Percentiles rank a stretch among this genome's conserved stretches.
These are phyloP conservation scores for Zymoseptoria crescenta DNA, from an alignment of 2,329 filamentous ascomycete species.

Conservation along the genomic window DNA sequence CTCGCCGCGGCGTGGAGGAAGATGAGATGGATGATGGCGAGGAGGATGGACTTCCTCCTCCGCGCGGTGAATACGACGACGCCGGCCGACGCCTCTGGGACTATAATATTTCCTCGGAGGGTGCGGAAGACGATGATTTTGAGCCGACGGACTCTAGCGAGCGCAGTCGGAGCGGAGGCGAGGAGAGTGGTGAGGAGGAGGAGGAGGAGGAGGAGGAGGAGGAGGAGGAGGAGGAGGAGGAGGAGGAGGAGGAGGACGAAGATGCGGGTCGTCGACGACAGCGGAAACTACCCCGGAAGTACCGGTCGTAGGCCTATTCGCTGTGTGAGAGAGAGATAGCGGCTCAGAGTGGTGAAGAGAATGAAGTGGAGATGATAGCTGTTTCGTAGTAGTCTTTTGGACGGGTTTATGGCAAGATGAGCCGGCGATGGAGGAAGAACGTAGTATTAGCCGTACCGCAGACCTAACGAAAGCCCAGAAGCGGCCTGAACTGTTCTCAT, in stretches of 20 bases:
- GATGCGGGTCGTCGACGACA: not conserved
- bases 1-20: not conserved
- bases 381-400: no score
- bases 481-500: no score
- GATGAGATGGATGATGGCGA: not conserved
- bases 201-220: constrained; percentile 7
- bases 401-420: no score
- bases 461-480: no score
- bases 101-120: constrained; percentile 1
- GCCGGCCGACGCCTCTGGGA: not conserved
- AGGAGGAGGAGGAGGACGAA: constrained; percentile 2
- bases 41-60: not conserved
- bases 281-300: not conserved
- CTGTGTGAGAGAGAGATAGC: no score
- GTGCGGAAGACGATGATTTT: constrained; percentile 10
- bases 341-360: no score
- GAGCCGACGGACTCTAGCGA: constrained; percentile 8
- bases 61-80: not conserved
- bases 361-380: no score
- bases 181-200: not conserved
- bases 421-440: no score
- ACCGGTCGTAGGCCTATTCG: not conserved
- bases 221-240: constrained; percentile 1
- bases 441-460: no score
- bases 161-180: not conserved